Conservation (phyloP, 2,329 filamentous ascomycete species). For the Blastomyces emzantsi region DNA sequence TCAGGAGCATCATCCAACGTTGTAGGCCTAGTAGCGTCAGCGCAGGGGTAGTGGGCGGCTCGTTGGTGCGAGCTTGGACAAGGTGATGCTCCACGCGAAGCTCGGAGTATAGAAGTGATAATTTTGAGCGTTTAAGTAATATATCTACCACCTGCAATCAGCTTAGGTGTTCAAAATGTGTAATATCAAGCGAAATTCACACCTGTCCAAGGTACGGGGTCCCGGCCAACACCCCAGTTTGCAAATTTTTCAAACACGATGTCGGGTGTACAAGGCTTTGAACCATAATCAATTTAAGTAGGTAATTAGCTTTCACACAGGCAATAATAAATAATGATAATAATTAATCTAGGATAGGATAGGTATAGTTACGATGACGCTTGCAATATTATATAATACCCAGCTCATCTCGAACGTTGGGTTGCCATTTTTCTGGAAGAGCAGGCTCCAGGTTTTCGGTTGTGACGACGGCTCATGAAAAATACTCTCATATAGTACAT, state of each 20-base stretch:
- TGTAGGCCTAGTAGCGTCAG: slow-evolving; percentile 49
- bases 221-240: slow-evolving; percentile 39
- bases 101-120: slow-evolving; percentile 51
- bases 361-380: slow-evolving; percentile 53
- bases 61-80: slow-evolving; percentile 45
- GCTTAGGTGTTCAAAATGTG: slow-evolving; percentile 3
- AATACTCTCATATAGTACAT: slow-evolving; percentile 22
- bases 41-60: slow-evolving; percentile 52
- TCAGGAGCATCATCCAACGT: slow-evolving; percentile 35
- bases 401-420: slow-evolving; percentile 64
- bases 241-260: no score
- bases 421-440: slow-evolving; percentile 60
- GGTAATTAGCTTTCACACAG: slow-evolving; percentile 14
- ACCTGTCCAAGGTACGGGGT: slow-evolving; percentile 62
- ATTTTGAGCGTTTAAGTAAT: slow-evolving; percentile 46
- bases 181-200: slow-evolving; percentile 23
- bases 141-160: slow-evolving; percentile 36
- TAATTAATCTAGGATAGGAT: slow-evolving; percentile 1
- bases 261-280: no score
- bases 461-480: slow-evolving; percentile 29
- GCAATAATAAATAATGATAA: neutral
- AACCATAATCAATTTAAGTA: neutral
- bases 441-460: slow-evolving; percentile 62
- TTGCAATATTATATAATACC: slow-evolving; percentile 51
- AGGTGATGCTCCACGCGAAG: slow-evolving; percentile 54